Evolutionary conservation across 2,329 filamentous ascomycete species (phyloP).

Genomic region (Penicillium frequentans): DNA sequence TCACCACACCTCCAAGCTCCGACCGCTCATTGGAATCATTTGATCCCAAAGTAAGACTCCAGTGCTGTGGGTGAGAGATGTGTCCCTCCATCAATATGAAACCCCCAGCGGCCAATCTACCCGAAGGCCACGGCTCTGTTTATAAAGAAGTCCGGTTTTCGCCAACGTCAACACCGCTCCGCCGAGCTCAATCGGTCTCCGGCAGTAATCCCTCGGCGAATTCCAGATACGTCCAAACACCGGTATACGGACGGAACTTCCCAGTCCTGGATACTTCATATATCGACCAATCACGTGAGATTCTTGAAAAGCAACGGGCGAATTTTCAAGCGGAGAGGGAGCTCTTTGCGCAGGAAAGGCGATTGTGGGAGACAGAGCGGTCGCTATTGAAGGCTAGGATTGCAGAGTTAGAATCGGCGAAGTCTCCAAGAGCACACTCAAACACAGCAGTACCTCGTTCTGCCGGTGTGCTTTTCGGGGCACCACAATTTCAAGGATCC

Average conservation of each 20-base stretch:
- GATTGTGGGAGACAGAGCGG: constrained; percentile 46
- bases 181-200: constrained; percentile 41
- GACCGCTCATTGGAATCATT: not conserved
- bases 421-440: constrained; percentile 11
- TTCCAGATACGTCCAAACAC: constrained; percentile 22
- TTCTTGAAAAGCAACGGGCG: constrained; percentile 39
- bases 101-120: constrained; percentile 22
- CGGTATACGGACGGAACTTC: constrained; percentile 18
- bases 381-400: constrained; percentile 43
- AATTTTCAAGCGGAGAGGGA: constrained; percentile 42
- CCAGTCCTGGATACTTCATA: constrained; percentile 36
- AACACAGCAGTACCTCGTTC: constrained; percentile 4
- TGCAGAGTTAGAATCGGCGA: constrained; percentile 39
- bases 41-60: not conserved
- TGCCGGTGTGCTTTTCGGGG: constrained; percentile 14
- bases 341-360: constrained; percentile 45
- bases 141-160: constrained; percentile 47
- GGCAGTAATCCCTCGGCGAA: constrained; percentile 34
- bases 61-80: not conserved
- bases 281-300: constrained; percentile 42
- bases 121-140: constrained; percentile 34
- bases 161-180: constrained; percentile 35
- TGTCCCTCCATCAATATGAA: constrained; percentile 23
- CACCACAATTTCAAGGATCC: constrained; percentile 10
- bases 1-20: not conserved